Evolutionary conservation across 176 grass and related monocot species (phyloP).

Genomic region (Urochloa ruziziensis): DNA sequence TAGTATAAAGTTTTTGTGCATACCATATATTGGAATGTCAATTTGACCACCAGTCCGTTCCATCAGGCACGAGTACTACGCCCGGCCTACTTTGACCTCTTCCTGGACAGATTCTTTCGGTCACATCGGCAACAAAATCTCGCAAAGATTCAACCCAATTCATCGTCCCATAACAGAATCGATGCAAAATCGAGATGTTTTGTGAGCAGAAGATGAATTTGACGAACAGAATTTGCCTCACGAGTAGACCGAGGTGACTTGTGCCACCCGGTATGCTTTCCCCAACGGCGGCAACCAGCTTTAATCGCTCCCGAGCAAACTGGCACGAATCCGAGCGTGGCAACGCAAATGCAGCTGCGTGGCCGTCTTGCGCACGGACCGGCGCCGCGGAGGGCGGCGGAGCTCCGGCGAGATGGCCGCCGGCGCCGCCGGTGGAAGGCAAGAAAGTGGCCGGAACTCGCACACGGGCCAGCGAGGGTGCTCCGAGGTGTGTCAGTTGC

Average conservation of each 20-base stretch:
- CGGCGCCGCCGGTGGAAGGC: not conserved
- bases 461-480: not conserved
- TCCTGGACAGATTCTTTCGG: not conserved
- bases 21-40: not conserved
- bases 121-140: not conserved
- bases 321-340: fast-evolving
- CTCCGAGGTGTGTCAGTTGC: slow-evolving; percentile 44
- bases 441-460: not conserved
- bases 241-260: not conserved
- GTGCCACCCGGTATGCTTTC: not conserved
- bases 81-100: slow-evolving; percentile 38
- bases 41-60: not conserved
- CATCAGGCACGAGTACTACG: not conserved
- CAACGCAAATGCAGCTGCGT: slow-evolving; percentile 30
- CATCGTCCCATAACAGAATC: not conserved
- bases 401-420: slow-evolving; percentile 30
- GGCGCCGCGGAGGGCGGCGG: not conserved
- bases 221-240: not conserved
- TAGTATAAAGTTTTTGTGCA: not conserved
- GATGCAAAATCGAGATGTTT: fast-evolving
- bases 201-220: not conserved
- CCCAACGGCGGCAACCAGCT: not conserved
- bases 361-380: not conserved
- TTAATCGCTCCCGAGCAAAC: not conserved
- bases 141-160: not conserved